Evolutionary conservation across 306 rosid species (phyloP), one percentile per base, ranked within the genome.

Genomic region (Abrus pulchellus): DNA sequence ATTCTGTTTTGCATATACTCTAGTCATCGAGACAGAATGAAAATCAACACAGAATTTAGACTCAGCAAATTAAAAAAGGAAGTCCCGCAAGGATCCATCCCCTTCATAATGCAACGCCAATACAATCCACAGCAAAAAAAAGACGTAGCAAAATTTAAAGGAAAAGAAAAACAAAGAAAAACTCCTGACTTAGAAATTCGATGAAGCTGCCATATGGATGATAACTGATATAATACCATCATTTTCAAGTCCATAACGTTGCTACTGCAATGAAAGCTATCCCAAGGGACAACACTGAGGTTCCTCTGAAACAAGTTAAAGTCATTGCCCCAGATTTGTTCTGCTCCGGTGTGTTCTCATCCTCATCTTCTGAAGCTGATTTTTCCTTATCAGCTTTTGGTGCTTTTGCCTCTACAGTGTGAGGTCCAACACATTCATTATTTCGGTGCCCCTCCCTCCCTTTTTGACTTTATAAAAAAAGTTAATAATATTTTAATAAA

Each of bases 371-470:
- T 53, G 67, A 65, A 4, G 83, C 50, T 0, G 83, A 68, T 9
- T 80, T 78, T n/a, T 48, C 78, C 54, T 83, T 87, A 36, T 67
- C 77, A 14, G 88, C 67, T 62, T 78, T 87, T 2, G 85, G 87
- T 20, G 83, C 68, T 30, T 84, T 76, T 13, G 80, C 82, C 9
- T 20, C 20, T 20, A 20, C 85, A 2, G 90, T n/a, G n/a, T n/a
- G n/a, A n/a, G n/a, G n/a, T n/a, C n/a, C n/a, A n/a, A n/a, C n/a
- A n/a, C n/a, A n/a, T n/a, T n/a, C n/a, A n/a, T n/a, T n/a, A n/a
- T n/a, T n/a, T n/a, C n/a, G n/a, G n/a, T n/a, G n/a, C n/a, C n/a
- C n/a, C n/a, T n/a, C n/a, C n/a, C n/a, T n/a, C n/a, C n/a, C n/a
- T n/a, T n/a, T n/a, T n/a, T n/a, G n/a, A n/a, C n/a, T n/a, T n/a